Conservation (phyloP, 768 basidiomycete species). For the Pisolithus microcarpus region DNA sequence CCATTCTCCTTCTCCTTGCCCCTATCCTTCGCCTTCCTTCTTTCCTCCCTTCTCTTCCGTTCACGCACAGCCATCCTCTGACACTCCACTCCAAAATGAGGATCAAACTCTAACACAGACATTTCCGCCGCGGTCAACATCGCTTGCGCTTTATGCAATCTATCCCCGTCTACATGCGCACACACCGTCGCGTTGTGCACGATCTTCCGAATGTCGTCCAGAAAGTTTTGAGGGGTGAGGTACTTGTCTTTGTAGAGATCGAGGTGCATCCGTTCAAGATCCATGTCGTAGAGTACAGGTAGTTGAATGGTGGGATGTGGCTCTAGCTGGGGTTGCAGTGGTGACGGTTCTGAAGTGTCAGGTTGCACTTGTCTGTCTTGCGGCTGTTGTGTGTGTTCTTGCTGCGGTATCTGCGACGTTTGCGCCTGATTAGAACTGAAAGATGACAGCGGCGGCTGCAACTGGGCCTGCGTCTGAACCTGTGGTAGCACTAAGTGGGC, state of each 20-base stretch:
- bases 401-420: no score
- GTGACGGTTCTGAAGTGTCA: neutral
- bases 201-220: slow-evolving; percentile 75
- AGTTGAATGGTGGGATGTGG: neutral
- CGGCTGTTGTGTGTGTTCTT: no score
- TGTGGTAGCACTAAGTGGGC: slow-evolving; percentile 13
- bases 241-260: slow-evolving; percentile 82
- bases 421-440: no score
- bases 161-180: slow-evolving; percentile 59
- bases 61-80: slow-evolving; percentile 80
- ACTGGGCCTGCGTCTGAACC: slow-evolving; percentile 21
- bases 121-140: slow-evolving; percentile 86
- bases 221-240: slow-evolving; percentile 81
- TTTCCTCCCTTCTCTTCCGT: slow-evolving; percentile 55
- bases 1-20: slow-evolving; percentile 30
- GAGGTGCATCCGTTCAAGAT: slow-evolving; percentile 84
- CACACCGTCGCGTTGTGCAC: slow-evolving; percentile 65
- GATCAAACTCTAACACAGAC: slow-evolving; percentile 81
- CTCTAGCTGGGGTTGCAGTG: neutral
- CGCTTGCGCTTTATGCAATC: slow-evolving; percentile 74
- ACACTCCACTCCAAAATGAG: slow-evolving; percentile 72
- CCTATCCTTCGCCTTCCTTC: slow-evolving; percentile 44
- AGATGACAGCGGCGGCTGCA: neutral
- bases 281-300: slow-evolving; percentile 72
- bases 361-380: no score